phyloP scores from a whole-genome alignment of 257 asterid genomes.

The Gynochthodes officinalis region DNA sequence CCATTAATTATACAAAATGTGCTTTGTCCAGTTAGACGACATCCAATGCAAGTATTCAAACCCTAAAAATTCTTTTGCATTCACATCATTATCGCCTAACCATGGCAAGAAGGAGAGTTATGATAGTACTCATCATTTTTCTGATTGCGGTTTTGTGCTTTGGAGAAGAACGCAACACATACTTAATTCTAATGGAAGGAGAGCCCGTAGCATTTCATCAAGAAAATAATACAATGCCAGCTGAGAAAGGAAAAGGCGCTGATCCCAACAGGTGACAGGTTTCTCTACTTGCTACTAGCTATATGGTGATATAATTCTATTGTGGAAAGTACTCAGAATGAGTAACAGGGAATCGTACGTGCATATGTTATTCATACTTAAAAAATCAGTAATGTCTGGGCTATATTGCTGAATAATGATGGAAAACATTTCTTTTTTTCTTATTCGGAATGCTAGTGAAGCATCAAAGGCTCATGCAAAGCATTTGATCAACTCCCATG shows the following conservation, averaged over 20 bases:
- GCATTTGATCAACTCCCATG: conserved; percentile 58
- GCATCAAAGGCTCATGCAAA: conserved; percentile 53
- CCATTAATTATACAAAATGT: no score
- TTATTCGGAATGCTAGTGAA: conserved; percentile 30
- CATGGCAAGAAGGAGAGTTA: conserved; percentile 16
- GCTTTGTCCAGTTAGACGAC: no score
- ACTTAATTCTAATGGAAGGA: conserved; percentile 64
- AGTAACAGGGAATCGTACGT: no score
- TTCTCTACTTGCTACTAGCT: background rate
- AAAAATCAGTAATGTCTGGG: no score
- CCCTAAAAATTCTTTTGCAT: background rate
- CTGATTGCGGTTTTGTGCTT: conserved; percentile 26
- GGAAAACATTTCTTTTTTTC: background rate
- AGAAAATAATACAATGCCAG: conserved; percentile 6
- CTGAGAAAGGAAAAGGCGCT: conserved; percentile 19
- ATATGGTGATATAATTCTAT: no score
- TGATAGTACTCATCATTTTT: conserved; percentile 20
- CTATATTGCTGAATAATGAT: background rate
- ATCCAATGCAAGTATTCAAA: background rate
- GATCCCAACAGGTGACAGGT: conserved; percentile 38
- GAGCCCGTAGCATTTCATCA: conserved; percentile 67
- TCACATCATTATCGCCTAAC: background rate
- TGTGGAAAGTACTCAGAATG: no score
- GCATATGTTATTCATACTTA: no score
- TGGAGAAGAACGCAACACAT: conserved; percentile 49